Conservation (phyloP, 257 asterid species). For the Jacaranda mimosifolia region DNA sequence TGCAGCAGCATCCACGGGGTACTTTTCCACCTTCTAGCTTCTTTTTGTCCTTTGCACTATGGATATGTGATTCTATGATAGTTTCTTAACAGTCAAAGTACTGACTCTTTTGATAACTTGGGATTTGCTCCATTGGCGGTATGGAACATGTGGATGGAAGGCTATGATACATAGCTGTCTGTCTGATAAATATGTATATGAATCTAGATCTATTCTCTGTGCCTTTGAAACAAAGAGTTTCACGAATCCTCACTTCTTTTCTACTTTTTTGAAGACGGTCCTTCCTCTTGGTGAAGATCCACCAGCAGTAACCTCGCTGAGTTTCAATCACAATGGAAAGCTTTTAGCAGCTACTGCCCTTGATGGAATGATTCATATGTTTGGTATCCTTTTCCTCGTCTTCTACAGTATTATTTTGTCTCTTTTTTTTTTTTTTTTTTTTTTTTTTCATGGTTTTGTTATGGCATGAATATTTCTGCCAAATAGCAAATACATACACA, state of each 20-base stretch:
- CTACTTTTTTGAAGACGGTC: constrained; percentile 81
- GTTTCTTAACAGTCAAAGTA: constrained; percentile 59
- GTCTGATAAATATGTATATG: constrained; percentile 33
- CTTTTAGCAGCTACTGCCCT: no score
- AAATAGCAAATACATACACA: constrained; percentile 3
- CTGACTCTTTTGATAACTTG: constrained; percentile 21
- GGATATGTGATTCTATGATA: constrained; percentile 13
- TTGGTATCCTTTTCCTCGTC: constrained; percentile 80
- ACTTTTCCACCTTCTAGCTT: constrained; percentile 35
- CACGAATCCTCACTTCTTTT: constrained; percentile 52
- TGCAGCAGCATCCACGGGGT: constrained; percentile 96
- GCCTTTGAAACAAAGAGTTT: constrained; percentile 37
- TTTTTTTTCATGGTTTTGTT: not conserved
- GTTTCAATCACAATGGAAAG: no score
- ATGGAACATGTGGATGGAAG: no score
- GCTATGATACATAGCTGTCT: constrained; percentile 49
- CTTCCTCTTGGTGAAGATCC: constrained; percentile 89
- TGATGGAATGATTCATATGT: constrained; percentile 45
- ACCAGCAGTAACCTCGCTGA: no score
- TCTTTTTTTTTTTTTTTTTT: no score
- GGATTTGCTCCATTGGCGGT: no score
- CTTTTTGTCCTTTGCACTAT: not conserved
- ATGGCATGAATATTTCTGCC: constrained; percentile 13
- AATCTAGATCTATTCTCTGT: constrained; percentile 30
- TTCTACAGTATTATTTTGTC: not conserved